Conservation (phyloP, 2,329 filamentous ascomycete species). For the Aspergillus sojae region DNA sequence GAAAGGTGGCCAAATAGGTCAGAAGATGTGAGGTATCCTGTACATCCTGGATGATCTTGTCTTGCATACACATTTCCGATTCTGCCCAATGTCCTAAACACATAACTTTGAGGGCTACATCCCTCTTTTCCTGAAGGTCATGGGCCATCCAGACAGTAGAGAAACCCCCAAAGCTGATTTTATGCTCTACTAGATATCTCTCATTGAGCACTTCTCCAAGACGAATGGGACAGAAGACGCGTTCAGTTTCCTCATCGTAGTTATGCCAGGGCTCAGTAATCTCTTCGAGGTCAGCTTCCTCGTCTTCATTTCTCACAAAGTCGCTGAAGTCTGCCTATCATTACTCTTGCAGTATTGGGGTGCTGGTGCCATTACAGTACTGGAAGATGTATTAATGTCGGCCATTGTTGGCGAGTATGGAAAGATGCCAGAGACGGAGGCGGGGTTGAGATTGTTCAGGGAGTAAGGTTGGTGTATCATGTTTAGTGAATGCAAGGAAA, state of each 20-base stretch:
- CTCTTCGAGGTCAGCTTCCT: constrained; percentile 17
- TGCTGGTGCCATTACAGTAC: too few species aligned
- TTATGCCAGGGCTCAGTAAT: constrained; percentile 22
- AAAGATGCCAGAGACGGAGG: too few species aligned
- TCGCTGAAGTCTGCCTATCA: too few species aligned
- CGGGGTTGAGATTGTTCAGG: too few species aligned
- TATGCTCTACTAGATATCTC: constrained; percentile 29
- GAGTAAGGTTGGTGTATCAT: too few species aligned
- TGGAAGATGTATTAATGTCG: too few species aligned
- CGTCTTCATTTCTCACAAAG: too few species aligned
- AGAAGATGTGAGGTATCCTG: constrained; percentile 23
- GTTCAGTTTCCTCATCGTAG: constrained; percentile 17
- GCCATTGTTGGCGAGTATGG: too few species aligned
- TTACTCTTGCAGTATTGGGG: too few species aligned
- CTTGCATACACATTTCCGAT: constrained; percentile 23
- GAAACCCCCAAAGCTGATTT: constrained; percentile 26
- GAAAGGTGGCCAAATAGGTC: constrained; percentile 23
- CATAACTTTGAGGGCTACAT: constrained; percentile 30
- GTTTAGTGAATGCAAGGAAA: too few species aligned
- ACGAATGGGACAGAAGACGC: constrained; percentile 22
- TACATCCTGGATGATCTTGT: constrained; percentile 23
- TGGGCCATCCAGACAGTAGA: constrained; percentile 32
- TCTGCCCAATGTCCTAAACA: constrained; percentile 19
- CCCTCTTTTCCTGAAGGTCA: constrained; percentile 22
- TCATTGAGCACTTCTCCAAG: constrained; percentile 25